Evolutionary conservation across 2,329 filamentous ascomycete species (phyloP).

Genomic region (Diplodia mutila): DNA sequence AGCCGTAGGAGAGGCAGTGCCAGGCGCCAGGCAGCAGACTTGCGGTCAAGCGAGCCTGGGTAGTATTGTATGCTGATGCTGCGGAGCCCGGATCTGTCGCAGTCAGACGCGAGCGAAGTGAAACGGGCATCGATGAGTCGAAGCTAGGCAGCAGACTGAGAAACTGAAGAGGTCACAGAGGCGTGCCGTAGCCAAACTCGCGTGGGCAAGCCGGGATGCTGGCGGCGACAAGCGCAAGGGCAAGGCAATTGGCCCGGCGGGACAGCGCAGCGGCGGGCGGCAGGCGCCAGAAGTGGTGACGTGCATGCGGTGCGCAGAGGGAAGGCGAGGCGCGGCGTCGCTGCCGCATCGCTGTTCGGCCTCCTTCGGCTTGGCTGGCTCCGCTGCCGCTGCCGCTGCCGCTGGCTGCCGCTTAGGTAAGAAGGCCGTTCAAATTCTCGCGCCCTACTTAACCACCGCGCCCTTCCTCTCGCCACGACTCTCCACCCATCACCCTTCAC

Average conservation of each 20-base stretch:
- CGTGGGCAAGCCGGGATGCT: background rate
- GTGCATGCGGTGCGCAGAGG: background rate
- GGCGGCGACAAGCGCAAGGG: background rate
- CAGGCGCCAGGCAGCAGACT: constrained; percentile 12
- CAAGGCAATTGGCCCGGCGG: background rate
- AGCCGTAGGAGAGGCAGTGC: background rate
- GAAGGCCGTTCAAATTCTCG: constrained; percentile 14
- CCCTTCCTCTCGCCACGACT: constrained; percentile 20
- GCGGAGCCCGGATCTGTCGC: too few species aligned
- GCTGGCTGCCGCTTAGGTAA: constrained; percentile 11
- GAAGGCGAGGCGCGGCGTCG: background rate
- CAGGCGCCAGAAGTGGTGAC: constrained; percentile 17
- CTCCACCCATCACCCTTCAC: constrained; percentile 1
- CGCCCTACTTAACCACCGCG: constrained; percentile 19
- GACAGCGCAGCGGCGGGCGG: background rate
- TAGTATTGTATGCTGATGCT: background rate
- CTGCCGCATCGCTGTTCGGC: background rate
- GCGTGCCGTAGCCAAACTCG: background rate
- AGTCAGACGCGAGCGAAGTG: background rate
- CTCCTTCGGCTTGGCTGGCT: background rate
- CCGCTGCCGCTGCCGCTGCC: too few species aligned
- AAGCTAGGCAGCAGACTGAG: background rate
- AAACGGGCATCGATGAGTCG: background rate
- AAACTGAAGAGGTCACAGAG: too few species aligned
- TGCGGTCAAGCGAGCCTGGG: background rate